Percentiles rank a stretch among this genome's conserved stretches.
phyloP scores from a whole-genome alignment of 2,329 filamentous ascomycete species.

The Rasamsonia emersonii region DNA sequence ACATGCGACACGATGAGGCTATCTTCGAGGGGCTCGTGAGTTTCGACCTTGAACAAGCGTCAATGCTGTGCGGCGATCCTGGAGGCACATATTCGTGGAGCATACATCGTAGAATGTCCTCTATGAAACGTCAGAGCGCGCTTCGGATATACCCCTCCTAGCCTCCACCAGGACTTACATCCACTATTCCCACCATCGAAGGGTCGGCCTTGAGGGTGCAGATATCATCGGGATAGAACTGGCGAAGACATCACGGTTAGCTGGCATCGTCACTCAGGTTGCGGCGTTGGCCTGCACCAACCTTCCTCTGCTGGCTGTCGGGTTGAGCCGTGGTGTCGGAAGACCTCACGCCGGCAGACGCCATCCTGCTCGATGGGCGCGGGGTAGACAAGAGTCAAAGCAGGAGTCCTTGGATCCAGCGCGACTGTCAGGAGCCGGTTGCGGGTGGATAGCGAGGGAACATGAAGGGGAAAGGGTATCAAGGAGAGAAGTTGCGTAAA shows the following conservation, averaged over 20 bases:
- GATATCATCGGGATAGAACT: conserved; percentile 15
- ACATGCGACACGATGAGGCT: conserved; percentile 21
- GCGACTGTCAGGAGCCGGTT: no score
- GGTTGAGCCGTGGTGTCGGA: not conserved
- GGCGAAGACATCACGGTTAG: not conserved
- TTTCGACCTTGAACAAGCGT: conserved; percentile 11
- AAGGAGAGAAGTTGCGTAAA: no score
- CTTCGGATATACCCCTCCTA: not conserved
- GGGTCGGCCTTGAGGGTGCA: conserved; percentile 15
- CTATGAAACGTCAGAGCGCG: conserved; percentile 4
- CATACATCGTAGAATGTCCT: conserved; percentile 9
- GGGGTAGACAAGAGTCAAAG: no score
- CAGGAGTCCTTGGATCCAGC: no score
- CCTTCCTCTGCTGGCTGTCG: conserved; percentile 1
- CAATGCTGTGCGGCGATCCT: conserved; percentile 1
- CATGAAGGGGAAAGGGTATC: no score
- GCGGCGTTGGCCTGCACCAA: not conserved
- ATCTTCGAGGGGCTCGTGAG: conserved; percentile 22
- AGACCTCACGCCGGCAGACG: not conserved
- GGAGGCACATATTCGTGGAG: not conserved
- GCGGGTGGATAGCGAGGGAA: no score
- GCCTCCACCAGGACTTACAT: conserved; percentile 10
- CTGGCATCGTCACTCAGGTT: not conserved
- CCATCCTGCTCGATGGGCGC: not conserved
- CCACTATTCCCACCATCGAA: conserved; percentile 12